A percentile compares a stretch with the other conserved stretches of the same genome.
These are phyloP conservation scores for Candida awuae DNA, from an alignment of 805 yeast species.

Conservation along the genomic window DNA sequence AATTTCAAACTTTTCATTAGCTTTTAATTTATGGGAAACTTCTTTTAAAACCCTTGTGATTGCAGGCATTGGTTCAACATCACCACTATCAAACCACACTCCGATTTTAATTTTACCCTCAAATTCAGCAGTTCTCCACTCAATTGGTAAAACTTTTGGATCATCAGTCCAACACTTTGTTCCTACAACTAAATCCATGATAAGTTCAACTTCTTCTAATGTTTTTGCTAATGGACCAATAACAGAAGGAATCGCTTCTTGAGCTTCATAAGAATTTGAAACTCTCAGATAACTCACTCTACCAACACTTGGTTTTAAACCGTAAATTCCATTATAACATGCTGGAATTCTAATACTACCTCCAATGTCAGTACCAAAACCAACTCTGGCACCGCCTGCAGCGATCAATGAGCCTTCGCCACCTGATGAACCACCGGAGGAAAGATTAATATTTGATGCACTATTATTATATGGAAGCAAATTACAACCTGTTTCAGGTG, in stretches of 20 bases:
- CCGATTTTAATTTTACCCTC: conserved; percentile 35
- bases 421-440: conserved; percentile 59
- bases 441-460: conserved; percentile 41
- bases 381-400: conserved; percentile 48
- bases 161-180: conserved; percentile 44
- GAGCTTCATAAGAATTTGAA: conserved; percentile 37
- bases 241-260: conserved; percentile 49
- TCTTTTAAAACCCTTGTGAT: conserved; percentile 37
- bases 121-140: conserved; percentile 32
- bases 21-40: conserved; percentile 20
- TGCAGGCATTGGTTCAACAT: conserved; percentile 44
- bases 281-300: conserved; percentile 30
- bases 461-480: conserved; percentile 43
- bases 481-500: conserved; percentile 44
- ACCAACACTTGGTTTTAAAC: conserved; percentile 42
- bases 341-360: conserved; percentile 47
- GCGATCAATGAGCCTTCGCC: conserved; percentile 58
- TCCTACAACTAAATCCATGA: conserved; percentile 31
- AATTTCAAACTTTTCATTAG: conserved; percentile 38
- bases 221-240: conserved; percentile 47
- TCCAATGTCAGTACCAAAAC: conserved; percentile 60
- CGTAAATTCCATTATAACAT: conserved; percentile 48
- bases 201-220: conserved; percentile 42
- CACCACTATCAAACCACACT: conserved; percentile 33
- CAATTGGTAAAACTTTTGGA: conserved; percentile 35